Evolutionary conservation across 1,284 basidiomycete genomes (phyloP), one percentile per base, ranked within the genome.

Genomic region (Pyrrhoderma noxium): DNA sequence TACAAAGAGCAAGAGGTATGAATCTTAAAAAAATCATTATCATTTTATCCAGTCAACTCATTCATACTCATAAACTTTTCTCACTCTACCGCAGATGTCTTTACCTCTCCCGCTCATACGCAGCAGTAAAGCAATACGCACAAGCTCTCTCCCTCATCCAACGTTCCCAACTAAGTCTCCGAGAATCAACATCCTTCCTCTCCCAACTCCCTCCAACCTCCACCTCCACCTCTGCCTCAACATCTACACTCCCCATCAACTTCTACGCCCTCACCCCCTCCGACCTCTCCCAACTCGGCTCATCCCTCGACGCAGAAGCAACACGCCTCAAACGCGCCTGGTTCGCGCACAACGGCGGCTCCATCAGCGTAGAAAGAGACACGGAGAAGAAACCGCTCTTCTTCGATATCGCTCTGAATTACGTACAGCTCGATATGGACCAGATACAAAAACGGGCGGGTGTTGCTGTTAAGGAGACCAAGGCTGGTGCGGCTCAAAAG

Each of bases 401-500:
- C 73, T 95, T 93, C 67, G 90, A 95, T 64, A 87, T 91, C 58
- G 93, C 91, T n/a, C 80, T 93, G 62, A 95, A 94, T 67, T 95
- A 94, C 61, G 82, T 92, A 50, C 81, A 86, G 59, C 65, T 92
- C 52, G 87, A 89, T 61, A 84, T 93, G 79, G 87, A 90, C 42
- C 72, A 78, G 45, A 68, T 95, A 50, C 70, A 81, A 60, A 76
- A 75, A 52, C 72, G 82, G 5, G 87, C 85, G 3, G 90, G 90
- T 1, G 83, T 80, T n/a, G n/a, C 38, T n/a, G 14, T 40, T 7
- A 22, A 40, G 38, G n/a, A 40, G 14, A 40, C 16, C 7, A 61
- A 54, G 21, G 11, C 11, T 5, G 38, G 14, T 22, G 38, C 21
- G 8, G 38, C 38, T 16, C 35, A 37, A 37, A 37, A 16, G 9